These are phyloP conservation scores for Phaseolus coccineus DNA, from an alignment of 331 rosid species.

Conservation along the genomic window DNA sequence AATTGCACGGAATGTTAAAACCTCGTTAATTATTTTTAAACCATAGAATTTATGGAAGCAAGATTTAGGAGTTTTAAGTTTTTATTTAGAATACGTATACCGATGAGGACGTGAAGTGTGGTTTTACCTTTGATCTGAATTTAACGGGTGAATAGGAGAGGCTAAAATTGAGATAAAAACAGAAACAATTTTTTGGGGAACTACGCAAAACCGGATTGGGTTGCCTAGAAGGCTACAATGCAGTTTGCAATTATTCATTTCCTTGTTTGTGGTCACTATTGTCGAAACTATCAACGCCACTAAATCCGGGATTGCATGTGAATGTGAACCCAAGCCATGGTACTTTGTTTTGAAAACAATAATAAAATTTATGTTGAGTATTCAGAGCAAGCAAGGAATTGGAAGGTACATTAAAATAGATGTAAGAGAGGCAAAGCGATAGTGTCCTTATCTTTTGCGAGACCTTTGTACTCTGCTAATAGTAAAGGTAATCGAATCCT, in stretches of 20 bases:
- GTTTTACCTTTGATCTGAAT: background rate
- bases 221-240: background rate
- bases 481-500: conserved; percentile 40
- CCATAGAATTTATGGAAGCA: background rate
- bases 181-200: background rate
- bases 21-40: background rate
- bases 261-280: conserved; percentile 37
- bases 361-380: background rate
- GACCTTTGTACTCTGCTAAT: conserved; percentile 33
- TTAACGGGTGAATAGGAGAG: background rate
- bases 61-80: background rate
- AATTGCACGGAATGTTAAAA: background rate
- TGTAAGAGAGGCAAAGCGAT: conserved; percentile 31
- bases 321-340: conserved; percentile 8
- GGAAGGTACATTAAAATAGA: conserved; percentile 37
- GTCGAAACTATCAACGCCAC: conserved; percentile 29
- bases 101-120: background rate
- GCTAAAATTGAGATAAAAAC: background rate
- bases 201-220: background rate
- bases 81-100: background rate
- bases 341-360: background rate
- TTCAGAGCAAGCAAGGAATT: conserved; percentile 29
- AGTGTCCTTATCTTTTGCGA: conserved; percentile 41
- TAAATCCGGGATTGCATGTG: conserved; percentile 48
- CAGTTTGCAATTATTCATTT: conserved; percentile 26